phyloP scores from a whole-genome alignment of 139 green algal species.

The Pseudopediastrum boryanum region DNA sequence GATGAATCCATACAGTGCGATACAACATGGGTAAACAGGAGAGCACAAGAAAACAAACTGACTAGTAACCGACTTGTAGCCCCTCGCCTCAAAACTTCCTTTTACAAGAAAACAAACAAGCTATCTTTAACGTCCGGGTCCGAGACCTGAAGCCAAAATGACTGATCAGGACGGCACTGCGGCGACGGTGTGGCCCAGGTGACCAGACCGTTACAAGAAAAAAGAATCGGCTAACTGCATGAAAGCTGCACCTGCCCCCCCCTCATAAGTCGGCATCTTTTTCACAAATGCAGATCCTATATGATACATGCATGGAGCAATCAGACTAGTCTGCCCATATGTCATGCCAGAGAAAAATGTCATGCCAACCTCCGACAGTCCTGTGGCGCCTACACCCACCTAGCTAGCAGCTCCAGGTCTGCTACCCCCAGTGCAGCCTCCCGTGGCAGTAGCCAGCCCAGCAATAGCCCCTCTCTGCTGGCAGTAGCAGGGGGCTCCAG shows the following conservation, averaged over 20 bases:
- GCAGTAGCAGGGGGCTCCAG: conserved; percentile 15
- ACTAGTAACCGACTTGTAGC: too few species aligned
- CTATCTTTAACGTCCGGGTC: too few species aligned
- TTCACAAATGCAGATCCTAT: background rate
- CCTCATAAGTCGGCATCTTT: background rate
- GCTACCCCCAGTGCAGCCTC: conserved; percentile 25
- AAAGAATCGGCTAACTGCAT: too few species aligned
- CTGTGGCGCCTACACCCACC: background rate
- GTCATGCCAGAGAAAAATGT: background rate
- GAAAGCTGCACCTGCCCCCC: background rate
- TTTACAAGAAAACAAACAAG: too few species aligned
- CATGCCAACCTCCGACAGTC: background rate
- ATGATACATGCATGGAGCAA: background rate
- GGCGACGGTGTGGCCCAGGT: too few species aligned
- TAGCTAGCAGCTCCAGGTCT: conserved; percentile 28
- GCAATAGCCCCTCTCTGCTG: conserved; percentile 24
- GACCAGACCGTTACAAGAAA: too few species aligned
- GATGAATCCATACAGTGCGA: too few species aligned
- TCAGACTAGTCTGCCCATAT: background rate
- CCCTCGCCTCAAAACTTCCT: too few species aligned
- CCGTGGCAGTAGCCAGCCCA: conserved; percentile 18
- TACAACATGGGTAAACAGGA: too few species aligned
- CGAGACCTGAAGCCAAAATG: too few species aligned
- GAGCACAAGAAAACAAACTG: too few species aligned
- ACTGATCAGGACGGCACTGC: too few species aligned